Conservation (phyloP, 129 eudicot genomes). For the Solidago caesia region DNA sequence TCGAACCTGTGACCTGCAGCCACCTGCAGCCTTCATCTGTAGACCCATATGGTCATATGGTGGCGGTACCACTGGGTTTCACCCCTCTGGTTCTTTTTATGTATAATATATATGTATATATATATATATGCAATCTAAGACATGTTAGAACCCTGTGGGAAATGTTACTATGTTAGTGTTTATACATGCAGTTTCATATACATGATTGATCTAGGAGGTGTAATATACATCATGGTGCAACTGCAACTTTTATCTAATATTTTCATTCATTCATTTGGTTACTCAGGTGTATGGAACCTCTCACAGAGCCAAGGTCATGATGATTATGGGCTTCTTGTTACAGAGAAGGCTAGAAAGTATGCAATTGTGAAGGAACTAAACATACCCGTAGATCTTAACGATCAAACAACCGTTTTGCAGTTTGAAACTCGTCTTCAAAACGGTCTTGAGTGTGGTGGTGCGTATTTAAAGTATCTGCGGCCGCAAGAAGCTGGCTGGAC, state of each 20-base stretch:
- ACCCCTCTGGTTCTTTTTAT: too few relatives aligned
- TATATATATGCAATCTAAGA: too few relatives aligned
- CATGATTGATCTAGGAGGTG: too few relatives aligned
- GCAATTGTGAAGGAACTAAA: slow-evolving; percentile 87
- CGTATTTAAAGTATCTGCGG: slow-evolving; percentile 83
- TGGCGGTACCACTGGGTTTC: too few relatives aligned
- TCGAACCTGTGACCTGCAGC: too few relatives aligned
- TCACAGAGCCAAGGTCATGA: slow-evolving; percentile 92
- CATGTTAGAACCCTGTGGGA: too few relatives aligned
- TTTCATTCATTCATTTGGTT: neutral
- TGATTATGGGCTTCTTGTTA: slow-evolving; percentile 90
- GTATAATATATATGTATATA: too few relatives aligned
- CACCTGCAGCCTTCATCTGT: too few relatives aligned
- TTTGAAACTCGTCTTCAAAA: slow-evolving; percentile 83
- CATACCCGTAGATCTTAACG: slow-evolving; percentile 55
- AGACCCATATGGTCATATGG: too few relatives aligned
- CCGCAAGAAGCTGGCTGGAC: slow-evolving; percentile 92
- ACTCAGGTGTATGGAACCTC: slow-evolving; percentile 88
- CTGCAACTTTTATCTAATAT: slow-evolving; percentile 5
- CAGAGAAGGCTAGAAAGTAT: slow-evolving; percentile 78
- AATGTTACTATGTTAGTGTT: too few relatives aligned
- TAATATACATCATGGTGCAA: too few relatives aligned
- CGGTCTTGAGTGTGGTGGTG: slow-evolving; percentile 97
- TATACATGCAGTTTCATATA: too few relatives aligned
- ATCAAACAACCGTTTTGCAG: slow-evolving; percentile 67